phyloP scores from a whole-genome alignment of 495 filamentous ascomycete genomes.

The Penicillium steckii region DNA sequence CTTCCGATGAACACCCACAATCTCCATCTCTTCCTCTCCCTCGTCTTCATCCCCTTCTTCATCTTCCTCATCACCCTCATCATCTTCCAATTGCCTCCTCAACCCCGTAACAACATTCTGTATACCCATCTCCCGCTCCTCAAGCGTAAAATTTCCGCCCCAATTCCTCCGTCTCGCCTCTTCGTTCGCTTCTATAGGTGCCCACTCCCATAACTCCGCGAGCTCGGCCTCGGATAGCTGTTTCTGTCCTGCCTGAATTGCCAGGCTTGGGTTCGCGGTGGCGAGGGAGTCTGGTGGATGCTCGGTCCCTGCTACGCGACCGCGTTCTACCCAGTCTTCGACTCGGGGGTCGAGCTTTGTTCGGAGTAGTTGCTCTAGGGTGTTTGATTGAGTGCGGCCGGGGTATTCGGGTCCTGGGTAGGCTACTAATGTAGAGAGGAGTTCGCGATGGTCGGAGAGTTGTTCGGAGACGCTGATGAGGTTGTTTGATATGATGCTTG shows the following conservation, averaged over 20 bases:
- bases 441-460: constrained; percentile 54
- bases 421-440: constrained; percentile 61
- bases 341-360: constrained; percentile 79
- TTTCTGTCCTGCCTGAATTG: constrained; percentile 14
- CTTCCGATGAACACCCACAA: constrained; percentile 40
- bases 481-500: constrained; percentile 63
- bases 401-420: constrained; percentile 79
- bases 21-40: constrained; percentile 52
- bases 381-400: constrained; percentile 61
- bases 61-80: constrained; percentile 53
- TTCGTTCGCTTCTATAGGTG: constrained; percentile 49
- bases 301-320: constrained; percentile 41
- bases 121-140: constrained; percentile 64
- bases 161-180: constrained; percentile 48
- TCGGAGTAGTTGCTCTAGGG: constrained; percentile 64
- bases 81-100: constrained; percentile 54
- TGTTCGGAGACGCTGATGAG: constrained; percentile 59
- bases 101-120: constrained; percentile 71
- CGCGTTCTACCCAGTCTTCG: constrained; percentile 68
- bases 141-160: constrained; percentile 66
- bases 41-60: constrained; percentile 48
- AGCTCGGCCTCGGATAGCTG: constrained; percentile 39
- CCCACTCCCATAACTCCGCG: constrained; percentile 49
- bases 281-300: constrained; percentile 3
- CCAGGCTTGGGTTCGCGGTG: constrained; percentile 2